A percentile compares a stretch with the other conserved stretches of the same genome.
These are phyloP conservation scores for Petrea volubilis DNA, from an alignment of 257 asterid genomes.

Conservation along the genomic window DNA sequence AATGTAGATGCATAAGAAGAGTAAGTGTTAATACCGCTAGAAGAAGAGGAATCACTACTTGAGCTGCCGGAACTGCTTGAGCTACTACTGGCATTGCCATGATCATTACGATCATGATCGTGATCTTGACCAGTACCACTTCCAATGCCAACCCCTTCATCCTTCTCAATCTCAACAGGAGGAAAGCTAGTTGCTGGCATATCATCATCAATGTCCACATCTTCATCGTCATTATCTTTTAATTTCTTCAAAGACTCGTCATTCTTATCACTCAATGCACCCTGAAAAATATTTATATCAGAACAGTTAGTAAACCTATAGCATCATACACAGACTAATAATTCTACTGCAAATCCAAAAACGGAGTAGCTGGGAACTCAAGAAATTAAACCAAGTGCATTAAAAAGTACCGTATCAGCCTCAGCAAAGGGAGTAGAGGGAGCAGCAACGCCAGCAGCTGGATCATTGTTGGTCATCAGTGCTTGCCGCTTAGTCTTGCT, in stretches of 20 bases:
- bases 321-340: not conserved
- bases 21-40: slow-evolving; percentile 60
- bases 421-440: slow-evolving; percentile 38
- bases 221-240: slow-evolving; percentile 65
- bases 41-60: slow-evolving; percentile 74
- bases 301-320: not conserved
- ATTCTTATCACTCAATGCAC: slow-evolving; percentile 38
- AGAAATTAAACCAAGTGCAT: not conserved
- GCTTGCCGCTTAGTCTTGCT: slow-evolving; percentile 71
- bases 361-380: not conserved
- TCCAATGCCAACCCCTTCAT: slow-evolving; percentile 45
- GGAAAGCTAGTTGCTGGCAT: slow-evolving; percentile 66
- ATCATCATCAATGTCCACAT: slow-evolving; percentile 78
- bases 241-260: slow-evolving; percentile 46
- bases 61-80: slow-evolving; percentile 76
- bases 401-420: slow-evolving; percentile 44
- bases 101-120: slow-evolving; percentile 21
- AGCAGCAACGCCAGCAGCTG: slow-evolving; percentile 30
- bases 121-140: slow-evolving; percentile 24
- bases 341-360: not conserved
- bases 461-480: slow-evolving; percentile 36
- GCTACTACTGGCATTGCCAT: slow-evolving; percentile 50
- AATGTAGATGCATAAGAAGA: slow-evolving; percentile 36
- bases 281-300: slow-evolving; percentile 20
- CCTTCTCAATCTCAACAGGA: slow-evolving; percentile 69